Base-by-base conservation (phyloP, 345 rosid genomes). In the Anastatica hierochuntica region DNA sequence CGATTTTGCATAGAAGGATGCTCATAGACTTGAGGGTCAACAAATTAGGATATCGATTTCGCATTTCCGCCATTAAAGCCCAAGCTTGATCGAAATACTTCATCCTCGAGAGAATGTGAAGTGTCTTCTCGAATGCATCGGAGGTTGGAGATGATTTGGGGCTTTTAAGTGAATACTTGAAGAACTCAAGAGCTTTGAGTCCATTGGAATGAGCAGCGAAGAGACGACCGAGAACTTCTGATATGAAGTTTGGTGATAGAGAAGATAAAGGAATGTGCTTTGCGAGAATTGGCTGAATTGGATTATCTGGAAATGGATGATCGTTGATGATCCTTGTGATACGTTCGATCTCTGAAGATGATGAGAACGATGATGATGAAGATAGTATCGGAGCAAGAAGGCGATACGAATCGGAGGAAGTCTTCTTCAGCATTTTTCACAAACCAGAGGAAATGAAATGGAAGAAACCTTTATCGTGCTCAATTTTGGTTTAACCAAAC, bases 141-240 rank as follows among this genome's bases (percentile, higher is more conserved):
- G 79, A 48, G 14, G 73, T 80, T 6, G 89, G 84, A 63, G 52
- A 14, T 3, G 33, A 58, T n/a, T 64, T 75, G 21, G 77, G 43
- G 63, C 56, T 67, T 24, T 27, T 38, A 36, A 77, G 66, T 17
- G 73, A 67, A 45, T 72, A 76, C 9, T 68, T 75, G 65, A 90
- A 90, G 68, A 90, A 84, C 21, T 90, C 92, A 43, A 87, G 66
- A 44, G 95, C 96, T 67, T 90, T 90, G 10, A 90, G 79, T 20
- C 96, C 96, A 48, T 87, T 90, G 43, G 85, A 77, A 47, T 90
- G 96, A 6, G 95, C 77, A 7, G 87, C 88, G 53, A 90, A 90
- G 57, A 90, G 89, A 38, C 77, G 79, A 48, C 96, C 96, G 12
- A 90, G 96, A 37, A 84, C 79, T 31, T 73, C 66, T 30, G 89